Conservation (phyloP, 2,329 filamentous ascomycete species). For the Geosmithia morbida region DNA sequence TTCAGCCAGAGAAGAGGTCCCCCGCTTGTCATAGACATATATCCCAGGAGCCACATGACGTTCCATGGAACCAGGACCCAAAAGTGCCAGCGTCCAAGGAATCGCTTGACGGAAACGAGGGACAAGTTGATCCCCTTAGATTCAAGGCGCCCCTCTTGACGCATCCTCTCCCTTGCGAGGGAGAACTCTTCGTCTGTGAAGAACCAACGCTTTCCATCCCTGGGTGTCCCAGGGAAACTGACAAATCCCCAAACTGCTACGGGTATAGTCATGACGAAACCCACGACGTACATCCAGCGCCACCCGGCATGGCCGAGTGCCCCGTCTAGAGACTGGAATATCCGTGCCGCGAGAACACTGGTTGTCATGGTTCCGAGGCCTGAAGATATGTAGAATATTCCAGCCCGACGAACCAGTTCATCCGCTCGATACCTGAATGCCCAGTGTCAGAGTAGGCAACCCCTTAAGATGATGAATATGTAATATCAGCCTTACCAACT, state of each 20-base stretch:
- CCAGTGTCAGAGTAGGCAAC: neutral
- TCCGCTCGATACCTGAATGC: constrained; percentile 22
- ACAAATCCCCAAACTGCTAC: constrained; percentile 34
- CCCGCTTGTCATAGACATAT: neutral
- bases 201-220: neutral
- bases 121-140: neutral
- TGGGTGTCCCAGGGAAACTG: constrained; percentile 29
- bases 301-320: constrained; percentile 30
- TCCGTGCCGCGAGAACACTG: constrained; percentile 30
- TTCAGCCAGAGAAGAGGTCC: neutral
- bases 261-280: constrained; percentile 37
- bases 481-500: constrained; percentile 14
- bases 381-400: constrained; percentile 33
- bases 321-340: constrained; percentile 23
- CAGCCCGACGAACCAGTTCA: constrained; percentile 30
- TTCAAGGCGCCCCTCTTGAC: neutral
- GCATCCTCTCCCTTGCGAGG: neutral
- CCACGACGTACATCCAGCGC: constrained; percentile 44
- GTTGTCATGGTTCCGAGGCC: constrained; percentile 36
- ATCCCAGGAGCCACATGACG: neutral
- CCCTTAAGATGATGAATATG: too few species aligned
- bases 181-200: constrained; percentile 1
- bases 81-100: neutral
- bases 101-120: neutral
- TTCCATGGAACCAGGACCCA: neutral